Evolutionary conservation across 2,329 filamentous ascomycete species (phyloP), one percentile per base, ranked within the genome.

Genomic region (Colletotrichum sansevieriae): DNA sequence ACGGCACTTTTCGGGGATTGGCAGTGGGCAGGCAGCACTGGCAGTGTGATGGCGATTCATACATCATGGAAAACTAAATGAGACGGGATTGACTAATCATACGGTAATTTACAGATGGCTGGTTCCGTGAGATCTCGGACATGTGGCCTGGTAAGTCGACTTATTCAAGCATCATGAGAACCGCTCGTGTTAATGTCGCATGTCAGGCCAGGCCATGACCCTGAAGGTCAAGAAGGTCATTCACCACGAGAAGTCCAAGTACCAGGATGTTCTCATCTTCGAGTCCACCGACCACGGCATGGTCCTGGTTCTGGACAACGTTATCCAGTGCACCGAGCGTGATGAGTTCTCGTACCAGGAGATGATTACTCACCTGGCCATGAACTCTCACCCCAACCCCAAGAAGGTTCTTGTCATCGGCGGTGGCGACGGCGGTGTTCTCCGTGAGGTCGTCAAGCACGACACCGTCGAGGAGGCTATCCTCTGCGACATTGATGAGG

Each of bases 291-390:
- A 98, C 88, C 92, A 98, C 82, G 96, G 96, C 82, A 97, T 90
- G 78, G 95, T 98, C 71, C 88, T 99, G 68, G 95, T 99, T 72
- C 90, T 99, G 75, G 96, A 99, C 88, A 98, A 98, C 81, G 96
- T 98, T 80, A 97, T 99, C 82, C 96, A 99, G 85, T 94, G 91
- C 89, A 98, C 96, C 75, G 96, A 99, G 90, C 91, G 95, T 74
- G 94, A 99, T 80, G 96, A 99, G 87, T 99, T 98, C 88, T 94
- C 95, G 76, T 97, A 97, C 90, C 96, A 99, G 88, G 96, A 99
- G 89, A 99, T 99, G 96, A 99, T 99, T 83, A 95, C 95, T 75
- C 94, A 99, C 84, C 88, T 99, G 74, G 96, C 94, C 83, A 94
- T 99, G 92, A 96, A 97, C 89, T 94, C 95, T 62, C 96, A 99